phyloP scores from a whole-genome alignment of 352 stramenopile genomes.

The Globisporangium lucens region DNA sequence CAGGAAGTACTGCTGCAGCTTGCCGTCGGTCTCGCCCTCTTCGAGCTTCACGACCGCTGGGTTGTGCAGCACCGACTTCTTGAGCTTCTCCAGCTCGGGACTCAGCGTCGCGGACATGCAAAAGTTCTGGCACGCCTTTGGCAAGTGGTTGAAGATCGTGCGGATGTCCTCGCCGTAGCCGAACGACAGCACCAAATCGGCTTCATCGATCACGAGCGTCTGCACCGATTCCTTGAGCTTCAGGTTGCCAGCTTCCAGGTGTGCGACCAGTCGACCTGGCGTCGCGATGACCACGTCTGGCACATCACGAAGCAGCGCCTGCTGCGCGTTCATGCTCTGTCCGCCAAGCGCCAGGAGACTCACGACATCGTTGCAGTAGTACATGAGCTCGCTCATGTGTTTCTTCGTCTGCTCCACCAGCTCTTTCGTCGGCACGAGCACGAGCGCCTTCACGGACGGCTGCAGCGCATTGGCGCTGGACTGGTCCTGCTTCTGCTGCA shows the following conservation, averaged over 20 bases:
- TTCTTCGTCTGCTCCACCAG: conserved; percentile 94
- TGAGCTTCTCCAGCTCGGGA: conserved; percentile 95
- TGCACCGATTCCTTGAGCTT: conserved; percentile 90
- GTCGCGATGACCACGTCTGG: conserved; percentile 95
- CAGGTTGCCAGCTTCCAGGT: conserved; percentile 79
- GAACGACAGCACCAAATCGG: conserved; percentile 98
- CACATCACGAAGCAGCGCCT: conserved; percentile 81
- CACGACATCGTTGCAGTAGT: conserved; percentile 96
- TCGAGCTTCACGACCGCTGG: conserved; percentile 97
- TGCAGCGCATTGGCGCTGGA: conserved; percentile 29
- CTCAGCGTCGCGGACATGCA: conserved; percentile 98
- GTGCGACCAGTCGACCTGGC: conserved; percentile 91
- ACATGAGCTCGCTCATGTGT: conserved; percentile 92
- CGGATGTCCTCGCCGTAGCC: conserved; percentile 93
- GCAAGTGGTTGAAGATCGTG: conserved; percentile 91
- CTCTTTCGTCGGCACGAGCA: conserved; percentile 97
- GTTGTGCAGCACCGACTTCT: conserved; percentile 96
- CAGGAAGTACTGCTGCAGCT: conserved; percentile 97
- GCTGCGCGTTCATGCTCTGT: conserved; percentile 87
- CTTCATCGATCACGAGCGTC: conserved; percentile 98
- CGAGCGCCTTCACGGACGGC: conserved; percentile 76
- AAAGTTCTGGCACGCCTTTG: conserved; percentile 98
- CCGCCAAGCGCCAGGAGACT: conserved; percentile 89
- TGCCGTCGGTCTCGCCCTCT: conserved; percentile 85
- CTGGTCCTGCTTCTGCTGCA: conserved; percentile 75